These are phyloP conservation scores for Cryphonectria parasitica DNA, from an alignment of 2,329 filamentous ascomycete genomes.

Conservation along the genomic window DNA sequence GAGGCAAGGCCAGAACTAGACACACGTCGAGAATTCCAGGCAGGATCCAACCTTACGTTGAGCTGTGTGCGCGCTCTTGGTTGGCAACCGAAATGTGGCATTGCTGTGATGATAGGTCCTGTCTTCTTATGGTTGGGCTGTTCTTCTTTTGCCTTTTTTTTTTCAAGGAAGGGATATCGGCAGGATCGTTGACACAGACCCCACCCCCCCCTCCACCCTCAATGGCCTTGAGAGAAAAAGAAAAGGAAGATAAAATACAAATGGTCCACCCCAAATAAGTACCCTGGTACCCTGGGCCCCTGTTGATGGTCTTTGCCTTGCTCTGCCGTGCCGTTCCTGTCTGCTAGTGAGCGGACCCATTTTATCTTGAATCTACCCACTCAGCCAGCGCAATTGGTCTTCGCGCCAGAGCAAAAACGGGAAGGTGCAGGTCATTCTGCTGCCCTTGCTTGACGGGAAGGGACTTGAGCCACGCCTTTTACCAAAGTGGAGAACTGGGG, in stretches of 20 bases:
- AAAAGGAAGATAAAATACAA: neutral
- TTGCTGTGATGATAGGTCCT: neutral
- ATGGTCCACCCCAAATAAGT: neutral
- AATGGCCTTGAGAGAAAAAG: neutral
- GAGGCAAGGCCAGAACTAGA: neutral
- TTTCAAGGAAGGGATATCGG: neutral
- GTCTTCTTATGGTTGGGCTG: neutral
- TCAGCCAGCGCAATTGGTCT: neutral
- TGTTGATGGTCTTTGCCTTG: conserved; percentile 1
- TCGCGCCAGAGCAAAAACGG: neutral
- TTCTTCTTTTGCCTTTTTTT: too few species aligned
- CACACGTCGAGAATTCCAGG: neutral
- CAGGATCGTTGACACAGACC: conserved; percentile 4
- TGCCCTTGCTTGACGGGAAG: conserved; percentile 11
- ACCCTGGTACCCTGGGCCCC: neutral
- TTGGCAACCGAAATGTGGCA: neutral
- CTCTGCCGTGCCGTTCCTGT: conserved; percentile 22
- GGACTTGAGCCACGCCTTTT: conserved; percentile 7
- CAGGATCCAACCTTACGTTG: neutral
- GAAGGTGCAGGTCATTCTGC: conserved; percentile 1
- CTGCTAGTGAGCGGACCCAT: conserved; percentile 13
- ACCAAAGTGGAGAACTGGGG: neutral
- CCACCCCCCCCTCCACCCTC: neutral
- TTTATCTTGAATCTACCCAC: neutral
- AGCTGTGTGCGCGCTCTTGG: neutral